Evolutionary conservation across 2,329 filamentous ascomycete species (phyloP).

Genomic region (Ceratocystis eucalypticola): DNA sequence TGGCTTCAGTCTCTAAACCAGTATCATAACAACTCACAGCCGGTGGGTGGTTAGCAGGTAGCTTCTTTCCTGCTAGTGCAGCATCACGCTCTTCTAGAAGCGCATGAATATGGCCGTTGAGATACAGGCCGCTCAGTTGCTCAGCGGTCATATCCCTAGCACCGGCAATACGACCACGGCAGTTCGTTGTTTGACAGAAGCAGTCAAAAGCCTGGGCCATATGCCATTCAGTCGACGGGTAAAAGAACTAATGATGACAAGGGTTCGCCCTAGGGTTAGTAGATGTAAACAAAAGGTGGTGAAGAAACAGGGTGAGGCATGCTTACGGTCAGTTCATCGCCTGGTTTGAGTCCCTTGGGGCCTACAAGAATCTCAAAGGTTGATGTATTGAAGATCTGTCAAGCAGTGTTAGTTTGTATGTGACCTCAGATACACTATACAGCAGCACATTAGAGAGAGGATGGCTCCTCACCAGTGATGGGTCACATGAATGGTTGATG

Average conservation of each 20-base stretch:
- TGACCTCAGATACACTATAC: not conserved
- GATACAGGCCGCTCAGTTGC: conserved; percentile 45
- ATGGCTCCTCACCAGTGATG: conserved; percentile 41
- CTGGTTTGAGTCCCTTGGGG: conserved; percentile 39
- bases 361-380: conserved; percentile 45
- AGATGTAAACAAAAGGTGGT: not conserved
- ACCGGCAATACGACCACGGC: conserved; percentile 49
- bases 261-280: not conserved
- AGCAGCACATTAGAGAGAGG: not conserved
- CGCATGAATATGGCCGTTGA: conserved; percentile 47
- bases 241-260: conserved; percentile 44
- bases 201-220: conserved; percentile 63
- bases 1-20: conserved; percentile 15
- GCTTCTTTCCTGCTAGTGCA: conserved; percentile 5
- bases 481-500: conserved; percentile 56
- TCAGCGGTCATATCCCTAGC: conserved; percentile 44
- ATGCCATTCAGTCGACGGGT: conserved; percentile 60
- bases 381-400: conserved; percentile 46
- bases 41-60: conserved; percentile 28
- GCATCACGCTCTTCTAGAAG: conserved; percentile 34
- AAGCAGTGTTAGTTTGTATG: not conserved
- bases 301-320: not conserved
- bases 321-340: conserved; percentile 45
- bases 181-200: conserved; percentile 43
- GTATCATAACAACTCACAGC: conserved; percentile 14